These are phyloP conservation scores for Monosporascus sp. DNA, from an alignment of 2,329 filamentous ascomycete genomes.

Conservation along the genomic window DNA sequence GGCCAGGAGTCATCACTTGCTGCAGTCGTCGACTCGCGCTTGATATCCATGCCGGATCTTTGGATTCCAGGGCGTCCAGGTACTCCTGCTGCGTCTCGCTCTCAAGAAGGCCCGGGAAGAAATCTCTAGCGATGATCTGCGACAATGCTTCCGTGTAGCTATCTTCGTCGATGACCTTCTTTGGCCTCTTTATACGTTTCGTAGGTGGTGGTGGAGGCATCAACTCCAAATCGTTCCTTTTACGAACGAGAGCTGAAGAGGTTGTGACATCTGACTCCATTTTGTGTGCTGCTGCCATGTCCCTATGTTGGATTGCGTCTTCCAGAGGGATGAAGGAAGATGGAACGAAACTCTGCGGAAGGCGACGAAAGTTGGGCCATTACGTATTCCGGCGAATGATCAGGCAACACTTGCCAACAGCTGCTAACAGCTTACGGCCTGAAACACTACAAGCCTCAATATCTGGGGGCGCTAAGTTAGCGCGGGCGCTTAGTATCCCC, in stretches of 20 bases:
- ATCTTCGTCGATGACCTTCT: constrained; percentile 86
- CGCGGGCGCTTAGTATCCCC: too few species aligned
- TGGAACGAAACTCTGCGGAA: too few species aligned
- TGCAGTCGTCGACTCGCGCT: constrained; percentile 67
- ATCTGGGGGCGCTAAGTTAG: too few species aligned
- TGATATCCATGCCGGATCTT: constrained; percentile 78
- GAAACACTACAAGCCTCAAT: too few species aligned
- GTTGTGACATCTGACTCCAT: constrained; percentile 32
- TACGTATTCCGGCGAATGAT: too few species aligned
- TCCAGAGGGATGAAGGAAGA: too few species aligned
- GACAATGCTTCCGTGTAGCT: constrained; percentile 86
- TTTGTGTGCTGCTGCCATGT: constrained; percentile 2
- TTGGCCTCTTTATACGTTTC: constrained; percentile 88
- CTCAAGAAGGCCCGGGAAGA: constrained; percentile 88
- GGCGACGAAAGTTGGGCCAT: too few species aligned
- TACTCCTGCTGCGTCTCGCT: constrained; percentile 87
- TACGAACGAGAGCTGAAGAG: constrained; percentile 59
- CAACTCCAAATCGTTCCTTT: constrained; percentile 60
- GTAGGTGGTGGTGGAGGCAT: constrained; percentile 83
- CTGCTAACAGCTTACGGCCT: too few species aligned
- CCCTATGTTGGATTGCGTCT: too few species aligned
- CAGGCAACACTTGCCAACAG: too few species aligned
- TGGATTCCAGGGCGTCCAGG: constrained; percentile 81
- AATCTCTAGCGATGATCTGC: constrained; percentile 92
- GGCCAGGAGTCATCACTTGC: constrained; percentile 77